Evolutionary conservation across 176 grass and related monocot genomes (phyloP).

Genomic region (Triticum turgidum): DNA sequence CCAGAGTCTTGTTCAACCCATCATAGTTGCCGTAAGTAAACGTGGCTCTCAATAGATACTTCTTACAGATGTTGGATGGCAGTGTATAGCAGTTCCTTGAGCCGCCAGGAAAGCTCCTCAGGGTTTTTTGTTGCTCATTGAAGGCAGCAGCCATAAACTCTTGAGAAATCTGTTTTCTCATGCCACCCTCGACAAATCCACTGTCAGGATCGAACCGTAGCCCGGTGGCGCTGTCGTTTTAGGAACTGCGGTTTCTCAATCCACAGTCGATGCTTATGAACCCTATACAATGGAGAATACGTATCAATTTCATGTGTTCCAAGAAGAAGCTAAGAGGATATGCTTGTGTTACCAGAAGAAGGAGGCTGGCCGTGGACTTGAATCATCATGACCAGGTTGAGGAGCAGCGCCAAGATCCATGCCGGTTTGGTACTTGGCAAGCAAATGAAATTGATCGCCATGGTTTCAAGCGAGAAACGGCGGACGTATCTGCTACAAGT

Average conservation of each 20-base stretch:
- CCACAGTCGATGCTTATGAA: too few species aligned
- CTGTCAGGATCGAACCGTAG: too few species aligned
- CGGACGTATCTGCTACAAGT: neutral
- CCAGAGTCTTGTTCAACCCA: neutral
- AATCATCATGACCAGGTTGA: neutral
- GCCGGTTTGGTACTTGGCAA: neutral
- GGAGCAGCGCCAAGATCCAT: neutral
- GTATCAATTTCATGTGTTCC: too few species aligned
- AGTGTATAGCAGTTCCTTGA: slow-evolving; percentile 10
- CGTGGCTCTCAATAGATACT: neutral
- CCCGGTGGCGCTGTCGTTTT: too few species aligned
- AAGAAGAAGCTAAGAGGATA: neutral
- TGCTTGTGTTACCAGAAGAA: neutral
- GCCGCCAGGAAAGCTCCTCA: neutral
- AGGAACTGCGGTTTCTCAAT: too few species aligned
- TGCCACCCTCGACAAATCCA: neutral
- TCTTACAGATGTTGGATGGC: neutral
- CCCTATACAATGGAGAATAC: too few species aligned
- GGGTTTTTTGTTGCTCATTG: neutral
- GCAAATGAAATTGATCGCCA: neutral
- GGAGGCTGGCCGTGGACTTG: neutral
- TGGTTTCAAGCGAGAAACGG: neutral
- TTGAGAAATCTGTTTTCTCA: neutral
- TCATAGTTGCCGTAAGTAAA: slow-evolving; percentile 15
- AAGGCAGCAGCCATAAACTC: neutral